A percentile compares a stretch with the other conserved stretches of the same genome.
phyloP scores from a whole-genome alignment of 129 eudicot species.

The Ambrosia trifida region DNA sequence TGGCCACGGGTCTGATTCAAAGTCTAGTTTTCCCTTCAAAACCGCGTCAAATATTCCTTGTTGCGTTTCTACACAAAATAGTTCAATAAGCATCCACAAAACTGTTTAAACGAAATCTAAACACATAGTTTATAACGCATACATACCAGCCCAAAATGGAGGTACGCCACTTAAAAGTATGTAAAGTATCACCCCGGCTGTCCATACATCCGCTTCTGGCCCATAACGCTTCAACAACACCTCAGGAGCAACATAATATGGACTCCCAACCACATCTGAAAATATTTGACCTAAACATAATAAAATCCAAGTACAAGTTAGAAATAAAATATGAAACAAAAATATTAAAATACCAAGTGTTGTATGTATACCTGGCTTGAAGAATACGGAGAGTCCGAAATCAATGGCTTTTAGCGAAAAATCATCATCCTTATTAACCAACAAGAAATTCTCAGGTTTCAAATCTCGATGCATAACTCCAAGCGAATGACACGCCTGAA shows the following conservation, averaged over 20 bases:
- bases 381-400: constrained; percentile 19
- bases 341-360: too few species aligned
- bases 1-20: constrained; percentile 63
- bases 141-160: constrained; percentile 17
- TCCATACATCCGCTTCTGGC: constrained; percentile 26
- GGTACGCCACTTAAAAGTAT: constrained; percentile 22
- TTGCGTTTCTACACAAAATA: constrained; percentile 59
- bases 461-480: constrained; percentile 22
- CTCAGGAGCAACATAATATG: constrained; percentile 25
- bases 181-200: constrained; percentile 15
- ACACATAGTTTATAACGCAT: neutral
- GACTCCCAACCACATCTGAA: constrained; percentile 15
- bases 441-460: constrained; percentile 17
- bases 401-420: constrained; percentile 18
- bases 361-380: constrained; percentile 6
- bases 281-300: constrained; percentile 17
- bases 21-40: constrained; percentile 79
- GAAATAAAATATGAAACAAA: neutral
- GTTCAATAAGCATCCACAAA: neutral
- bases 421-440: constrained; percentile 14
- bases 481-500: constrained; percentile 20
- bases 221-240: constrained; percentile 18
- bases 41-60: constrained; percentile 97
- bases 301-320: neutral
- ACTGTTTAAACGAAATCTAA: neutral